Base-by-base conservation (phyloP, 2,329 filamentous ascomycete genomes). In the Stylonectria norvegica region DNA sequence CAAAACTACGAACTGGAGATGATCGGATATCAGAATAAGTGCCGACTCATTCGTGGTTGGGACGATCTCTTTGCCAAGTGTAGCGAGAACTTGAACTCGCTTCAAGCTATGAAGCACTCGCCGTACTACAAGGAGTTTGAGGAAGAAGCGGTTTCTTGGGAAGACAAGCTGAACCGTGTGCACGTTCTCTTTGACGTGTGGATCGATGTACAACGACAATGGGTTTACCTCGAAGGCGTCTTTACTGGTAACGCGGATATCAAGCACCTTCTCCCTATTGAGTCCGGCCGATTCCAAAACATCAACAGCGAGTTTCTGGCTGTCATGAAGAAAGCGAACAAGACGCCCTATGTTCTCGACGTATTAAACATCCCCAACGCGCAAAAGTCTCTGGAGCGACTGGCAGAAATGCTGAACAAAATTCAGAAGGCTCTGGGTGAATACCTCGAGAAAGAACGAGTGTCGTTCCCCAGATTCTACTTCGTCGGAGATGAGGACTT, bases 151-250 rank as follows among this genome's bases (percentile, higher is more conserved):
- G 86, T 89, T 1, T 80, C 86, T 1, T 98, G 93, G 93, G 94
- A 98, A 67, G 94, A 98, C 67, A 95, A 95, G 64, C 77, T 99
- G 18, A 99, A 97, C 64, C 83, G 93, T 32, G 89, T 98, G 3
- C 93, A 98, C 61, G 89, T 98, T 12, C 77, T 98, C 8, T 98
- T 99, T 59, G 93, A 99, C 63, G 90, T 98, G 12, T 99, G 94
- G 94, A 98, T 98, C 56, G 94, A 98, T 67, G 94, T 99, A n/a
- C 93, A 99, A 65, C 85, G 94, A 47, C 93, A 98, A 69, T 99
- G 93, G 93, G 93, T 98, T 6, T 99, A 99, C 63, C 79, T 99
- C 5, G 94, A 99, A 68, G 93, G 93, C 52, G 93, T 99, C 22
- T 99, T 99, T 62, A 96, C 91, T 1, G 93, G 93, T 43, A 99